Percentiles rank a stretch among this genome's conserved stretches.
Conservation (phyloP, 352 stramenopile species). For the Globisporangium recalcitrans region DNA sequence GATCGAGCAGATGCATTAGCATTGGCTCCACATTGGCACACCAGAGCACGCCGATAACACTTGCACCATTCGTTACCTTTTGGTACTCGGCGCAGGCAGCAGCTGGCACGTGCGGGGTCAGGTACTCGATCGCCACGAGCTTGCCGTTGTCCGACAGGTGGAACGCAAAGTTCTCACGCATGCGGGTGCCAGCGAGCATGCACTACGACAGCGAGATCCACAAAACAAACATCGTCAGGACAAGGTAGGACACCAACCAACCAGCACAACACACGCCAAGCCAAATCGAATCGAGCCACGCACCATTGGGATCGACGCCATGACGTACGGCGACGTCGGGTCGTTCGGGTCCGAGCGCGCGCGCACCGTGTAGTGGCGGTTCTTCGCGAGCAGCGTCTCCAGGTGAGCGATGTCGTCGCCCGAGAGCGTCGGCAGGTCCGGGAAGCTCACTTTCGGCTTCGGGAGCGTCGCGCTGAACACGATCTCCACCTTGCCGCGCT, state of each 20-base stretch:
- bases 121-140: constrained; percentile 78
- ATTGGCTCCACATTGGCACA: no score
- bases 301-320: constrained; percentile 72
- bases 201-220: constrained; percentile 26
- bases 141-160: constrained; percentile 73
- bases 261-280: neutral
- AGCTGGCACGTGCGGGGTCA: constrained; percentile 48
- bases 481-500: constrained; percentile 56
- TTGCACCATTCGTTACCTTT: constrained; percentile 39
- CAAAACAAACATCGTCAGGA: neutral
- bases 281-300: neutral
- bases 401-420: constrained; percentile 40
- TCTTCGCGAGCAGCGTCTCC: constrained; percentile 36
- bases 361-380: constrained; percentile 65
- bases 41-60: no score
- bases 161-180: constrained; percentile 81
- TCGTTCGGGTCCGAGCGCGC: constrained; percentile 55
- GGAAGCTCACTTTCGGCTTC: constrained; percentile 64
- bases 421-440: constrained; percentile 39
- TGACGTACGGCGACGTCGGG: constrained; percentile 56
- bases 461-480: constrained; percentile 40
- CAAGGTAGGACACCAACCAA: neutral
- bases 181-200: constrained; percentile 60
- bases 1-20: neutral
- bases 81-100: constrained; percentile 42